Evolutionary conservation across 2,329 filamentous ascomycete genomes (phyloP).

Genomic region (Cephalotrichum gorgonifer): DNA sequence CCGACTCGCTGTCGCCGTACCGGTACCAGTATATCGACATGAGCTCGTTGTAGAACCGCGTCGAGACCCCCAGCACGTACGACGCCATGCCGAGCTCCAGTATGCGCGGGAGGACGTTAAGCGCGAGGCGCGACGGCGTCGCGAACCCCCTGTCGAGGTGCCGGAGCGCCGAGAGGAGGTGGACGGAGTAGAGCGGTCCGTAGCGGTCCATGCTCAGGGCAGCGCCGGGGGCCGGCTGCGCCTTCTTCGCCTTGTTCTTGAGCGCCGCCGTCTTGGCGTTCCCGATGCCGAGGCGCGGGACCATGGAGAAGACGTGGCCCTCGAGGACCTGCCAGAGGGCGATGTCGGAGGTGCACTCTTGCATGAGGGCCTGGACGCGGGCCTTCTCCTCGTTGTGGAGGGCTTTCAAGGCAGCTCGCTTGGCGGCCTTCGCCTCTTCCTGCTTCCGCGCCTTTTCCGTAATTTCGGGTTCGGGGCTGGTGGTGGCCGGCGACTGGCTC

Average conservation of each 20-base stretch:
- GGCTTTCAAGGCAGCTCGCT: background rate
- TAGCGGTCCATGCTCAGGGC: conserved; percentile 42
- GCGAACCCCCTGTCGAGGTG: conserved; percentile 47
- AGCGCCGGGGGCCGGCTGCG: conserved; percentile 6
- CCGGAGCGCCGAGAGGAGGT: conserved; percentile 45
- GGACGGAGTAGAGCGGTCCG: conserved; percentile 54
- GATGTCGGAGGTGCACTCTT: conserved; percentile 45
- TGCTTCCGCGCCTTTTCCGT: background rate
- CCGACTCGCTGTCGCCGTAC: conserved; percentile 44
- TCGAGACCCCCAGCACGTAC: conserved; percentile 62
- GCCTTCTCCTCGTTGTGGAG: conserved; percentile 33
- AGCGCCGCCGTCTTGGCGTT: background rate
- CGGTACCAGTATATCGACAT: conserved; percentile 51
- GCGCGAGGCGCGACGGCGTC: conserved; percentile 45
- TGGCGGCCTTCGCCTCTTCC: background rate
- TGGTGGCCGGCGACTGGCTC: background rate
- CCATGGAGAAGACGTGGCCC: conserved; percentile 52
- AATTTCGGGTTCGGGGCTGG: background rate
- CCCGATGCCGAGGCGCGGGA: conserved; percentile 42
- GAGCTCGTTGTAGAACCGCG: conserved; percentile 59
- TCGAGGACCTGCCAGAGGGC: conserved; percentile 60
- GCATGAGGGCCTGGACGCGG: conserved; percentile 44
- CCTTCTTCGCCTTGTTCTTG: conserved; percentile 4
- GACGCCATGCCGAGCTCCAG: conserved; percentile 58
- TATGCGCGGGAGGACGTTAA: conserved; percentile 55